These are phyloP conservation scores for Cydonia oblonga DNA, from an alignment of 331 rosid genomes.

Conservation along the genomic window DNA sequence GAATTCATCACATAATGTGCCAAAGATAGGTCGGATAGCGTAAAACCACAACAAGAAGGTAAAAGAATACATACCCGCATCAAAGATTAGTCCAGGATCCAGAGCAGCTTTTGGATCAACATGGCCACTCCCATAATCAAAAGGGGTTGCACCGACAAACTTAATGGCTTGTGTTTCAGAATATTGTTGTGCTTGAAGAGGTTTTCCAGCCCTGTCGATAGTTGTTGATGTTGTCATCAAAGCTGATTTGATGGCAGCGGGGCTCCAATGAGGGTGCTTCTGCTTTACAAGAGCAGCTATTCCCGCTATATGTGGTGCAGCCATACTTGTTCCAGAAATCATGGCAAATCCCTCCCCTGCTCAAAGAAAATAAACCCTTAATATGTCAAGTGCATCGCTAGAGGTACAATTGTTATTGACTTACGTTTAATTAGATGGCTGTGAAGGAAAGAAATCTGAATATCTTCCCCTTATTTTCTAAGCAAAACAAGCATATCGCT, in stretches of 20 bases:
- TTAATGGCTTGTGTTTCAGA: constrained; percentile 81
- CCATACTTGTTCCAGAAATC: constrained; percentile 99
- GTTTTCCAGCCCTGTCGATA: constrained; percentile 78
- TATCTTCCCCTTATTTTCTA: background rate
- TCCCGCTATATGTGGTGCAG: constrained; percentile 99
- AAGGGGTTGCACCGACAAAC: constrained; percentile 67
- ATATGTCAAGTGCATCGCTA: background rate
- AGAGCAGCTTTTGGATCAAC: constrained; percentile 91
- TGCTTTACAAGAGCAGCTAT: constrained; percentile 95
- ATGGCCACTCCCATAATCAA: constrained; percentile 98
- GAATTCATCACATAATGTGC: background rate
- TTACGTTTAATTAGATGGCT: background rate
- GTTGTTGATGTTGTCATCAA: constrained; percentile 92
- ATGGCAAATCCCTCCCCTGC: constrained; percentile 95
- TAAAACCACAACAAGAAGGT: background rate
- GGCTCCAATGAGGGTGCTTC: constrained; percentile 98
- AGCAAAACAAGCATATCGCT: background rate
- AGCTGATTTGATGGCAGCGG: constrained; percentile 96
- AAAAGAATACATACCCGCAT: constrained; percentile 51
- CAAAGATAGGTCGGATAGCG: background rate
- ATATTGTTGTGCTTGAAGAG: constrained; percentile 81
- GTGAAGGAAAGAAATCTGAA: background rate
- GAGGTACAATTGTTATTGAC: background rate
- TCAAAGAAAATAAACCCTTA: constrained; percentile 12
- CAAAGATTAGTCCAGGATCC: constrained; percentile 96